Evolutionary conservation across 2,329 filamentous ascomycete species (phyloP).

Genomic region (Colletotrichum trifolii): DNA sequence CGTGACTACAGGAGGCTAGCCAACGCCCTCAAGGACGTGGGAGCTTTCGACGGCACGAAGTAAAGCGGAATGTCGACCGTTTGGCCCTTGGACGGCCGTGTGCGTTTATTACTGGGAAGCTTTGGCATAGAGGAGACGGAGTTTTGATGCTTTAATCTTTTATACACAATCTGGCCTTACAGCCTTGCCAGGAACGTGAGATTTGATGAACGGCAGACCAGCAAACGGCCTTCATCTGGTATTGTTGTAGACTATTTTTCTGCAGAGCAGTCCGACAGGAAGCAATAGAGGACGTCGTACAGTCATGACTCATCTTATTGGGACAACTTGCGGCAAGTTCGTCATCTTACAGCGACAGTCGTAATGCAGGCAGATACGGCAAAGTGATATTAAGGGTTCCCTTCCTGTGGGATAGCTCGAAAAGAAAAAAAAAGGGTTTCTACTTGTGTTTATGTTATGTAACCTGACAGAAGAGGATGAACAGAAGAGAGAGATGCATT

Average conservation of each 20-base stretch:
- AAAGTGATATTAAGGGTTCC: not conserved
- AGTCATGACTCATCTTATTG: not conserved
- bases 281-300: conserved; percentile 15
- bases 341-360: too few species aligned
- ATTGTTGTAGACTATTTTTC: conserved; percentile 16
- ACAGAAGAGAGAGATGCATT: conserved; percentile 6
- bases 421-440: not conserved
- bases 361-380: not conserved
- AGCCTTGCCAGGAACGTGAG: not conserved
- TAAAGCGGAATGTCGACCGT: conserved; percentile 34
- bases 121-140: too few species aligned
- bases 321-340: too few species aligned
- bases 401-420: not conserved
- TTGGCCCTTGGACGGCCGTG: not conserved
- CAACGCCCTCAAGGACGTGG: conserved; percentile 70
- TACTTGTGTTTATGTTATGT: conserved; percentile 17
- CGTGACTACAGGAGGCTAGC: conserved; percentile 81
- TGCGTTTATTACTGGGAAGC: conserved; percentile 8
- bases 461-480: conserved; percentile 2
- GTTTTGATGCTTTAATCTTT: too few species aligned
- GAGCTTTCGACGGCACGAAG: conserved; percentile 63
- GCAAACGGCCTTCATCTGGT: conserved; percentile 3
- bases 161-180: not conserved
- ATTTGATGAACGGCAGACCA: conserved; percentile 7
- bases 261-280: conserved; percentile 11